Conservation (phyloP, 2,329 filamentous ascomycete genomes). For the Diplodia intermedia region DNA sequence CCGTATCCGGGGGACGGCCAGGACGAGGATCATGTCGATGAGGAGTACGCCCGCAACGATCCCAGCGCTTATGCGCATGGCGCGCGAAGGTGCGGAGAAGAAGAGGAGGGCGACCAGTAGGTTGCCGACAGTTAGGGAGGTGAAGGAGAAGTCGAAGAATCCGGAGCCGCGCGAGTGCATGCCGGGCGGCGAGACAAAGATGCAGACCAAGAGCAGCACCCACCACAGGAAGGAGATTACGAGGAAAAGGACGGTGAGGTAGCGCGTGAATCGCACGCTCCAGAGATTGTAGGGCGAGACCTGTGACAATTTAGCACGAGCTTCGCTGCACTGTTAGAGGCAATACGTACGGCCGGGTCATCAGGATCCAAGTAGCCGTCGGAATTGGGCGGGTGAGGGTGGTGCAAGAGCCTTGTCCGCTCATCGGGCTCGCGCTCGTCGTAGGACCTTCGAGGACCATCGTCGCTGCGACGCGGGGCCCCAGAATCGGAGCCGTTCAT, state of each 20-base stretch:
- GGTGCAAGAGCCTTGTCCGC: slow-evolving; percentile 70
- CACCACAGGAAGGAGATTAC: slow-evolving; percentile 87
- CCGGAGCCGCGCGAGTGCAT: slow-evolving; percentile 88
- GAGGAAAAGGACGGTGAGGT: slow-evolving; percentile 78
- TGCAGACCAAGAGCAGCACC: slow-evolving; percentile 84
- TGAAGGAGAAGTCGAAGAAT: slow-evolving; percentile 87
- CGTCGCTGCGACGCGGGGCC: slow-evolving; percentile 35
- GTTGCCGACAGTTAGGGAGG: slow-evolving; percentile 77
- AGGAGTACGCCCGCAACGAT: slow-evolving; percentile 71
- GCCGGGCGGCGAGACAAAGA: slow-evolving; percentile 87
- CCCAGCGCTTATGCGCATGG: slow-evolving; percentile 75
- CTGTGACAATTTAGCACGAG: slow-evolving; percentile 42
- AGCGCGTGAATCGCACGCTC: slow-evolving; percentile 82
- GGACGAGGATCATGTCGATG: slow-evolving; percentile 78
- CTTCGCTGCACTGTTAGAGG: neutral
- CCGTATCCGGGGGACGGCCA: slow-evolving; percentile 75
- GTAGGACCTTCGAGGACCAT: slow-evolving; percentile 41
- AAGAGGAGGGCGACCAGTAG: slow-evolving; percentile 81
- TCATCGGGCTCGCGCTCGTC: slow-evolving; percentile 60
- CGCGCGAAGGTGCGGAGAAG: slow-evolving; percentile 82
- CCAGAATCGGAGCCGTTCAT: slow-evolving; percentile 43
- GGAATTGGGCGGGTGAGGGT: slow-evolving; percentile 61
- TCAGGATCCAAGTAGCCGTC: slow-evolving; percentile 76
- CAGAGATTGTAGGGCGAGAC: slow-evolving; percentile 94
- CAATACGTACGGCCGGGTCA: slow-evolving; percentile 73